Evolutionary conservation across 177 flowering plant species (phyloP), one percentile per base, ranked within the genome.

Genomic region (Vitis hybrid): DNA sequence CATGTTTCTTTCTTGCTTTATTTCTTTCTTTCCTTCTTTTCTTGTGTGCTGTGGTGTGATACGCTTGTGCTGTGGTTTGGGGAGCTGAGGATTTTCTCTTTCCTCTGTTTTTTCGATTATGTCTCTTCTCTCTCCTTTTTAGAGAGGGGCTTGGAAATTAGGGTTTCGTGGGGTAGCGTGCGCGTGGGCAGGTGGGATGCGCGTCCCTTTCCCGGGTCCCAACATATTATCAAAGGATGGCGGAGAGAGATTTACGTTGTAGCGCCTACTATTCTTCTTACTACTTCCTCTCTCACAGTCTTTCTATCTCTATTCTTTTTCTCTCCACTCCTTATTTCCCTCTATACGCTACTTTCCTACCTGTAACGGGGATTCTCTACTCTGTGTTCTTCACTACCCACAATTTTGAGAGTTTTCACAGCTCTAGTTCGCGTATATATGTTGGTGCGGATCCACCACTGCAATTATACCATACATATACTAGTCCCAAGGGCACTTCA

Each of bases 111-210:
- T 57, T 48, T 68, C 51, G n/a, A 3, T 58, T 18, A 39, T 39
- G 45, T 39, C 5, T 4, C 55, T 9, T 52, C 20, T 49, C 62
- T 39, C 60, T 64, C 66, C 51, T 70, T 69, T 69, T 68, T 66
- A 22, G 65, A 65, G 59, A 5, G 68, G 68, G 70, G 45, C 72
- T 67, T 71, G 70, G 82, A 80, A 80, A 80, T 74, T 84, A 84
- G 85, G 85, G 82, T 76, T 75, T 79, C 64, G 86, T 86, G 83
- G 89, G 89, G 86, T 75, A 65, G 72, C 72, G 84, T 80, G 86
- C 84, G 84, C 68, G 78, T 83, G 87, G 79, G 82, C 77, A 79
- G 86, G 87, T 82, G 85, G 84, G 78, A 73, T 65, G 83, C 85
- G 82, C 82, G 80, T 84, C 81, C 72, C 74, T 82, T 69, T 81